Evolutionary conservation across 2,329 filamentous ascomycete genomes (phyloP).

Genomic region (Fusarium camptoceras): DNA sequence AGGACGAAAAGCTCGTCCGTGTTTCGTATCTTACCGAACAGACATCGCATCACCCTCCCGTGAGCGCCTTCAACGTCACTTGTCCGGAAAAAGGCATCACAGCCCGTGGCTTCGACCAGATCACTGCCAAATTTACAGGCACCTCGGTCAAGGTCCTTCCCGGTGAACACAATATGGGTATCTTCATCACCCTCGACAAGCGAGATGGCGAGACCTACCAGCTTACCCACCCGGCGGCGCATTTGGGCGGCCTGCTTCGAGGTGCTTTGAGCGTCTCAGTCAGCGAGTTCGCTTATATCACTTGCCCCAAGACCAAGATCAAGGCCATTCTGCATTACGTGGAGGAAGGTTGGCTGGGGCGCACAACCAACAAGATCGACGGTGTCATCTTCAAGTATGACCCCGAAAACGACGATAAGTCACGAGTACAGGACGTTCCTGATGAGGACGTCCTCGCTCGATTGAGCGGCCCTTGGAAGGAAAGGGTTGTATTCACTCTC

Average conservation of each 20-base stretch:
- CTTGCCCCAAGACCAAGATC: conserved; percentile 87
- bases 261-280: conserved; percentile 92
- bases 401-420: conserved; percentile 84
- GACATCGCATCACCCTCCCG: conserved; percentile 96
- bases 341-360: conserved; percentile 94
- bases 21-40: conserved; percentile 97
- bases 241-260: conserved; percentile 86
- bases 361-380: conserved; percentile 89
- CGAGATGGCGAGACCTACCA: conserved; percentile 91
- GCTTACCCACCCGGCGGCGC: conserved; percentile 92
- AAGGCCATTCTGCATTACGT: conserved; percentile 94
- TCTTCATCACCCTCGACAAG: conserved; percentile 88
- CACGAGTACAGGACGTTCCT: conserved; percentile 84
- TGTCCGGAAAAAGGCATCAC: conserved; percentile 91
- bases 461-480: conserved; percentile 88
- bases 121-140: conserved; percentile 97
- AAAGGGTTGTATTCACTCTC: conserved; percentile 71
- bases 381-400: conserved; percentile 93
- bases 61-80: conserved; percentile 94
- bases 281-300: conserved; percentile 88
- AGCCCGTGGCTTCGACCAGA: conserved; percentile 92
- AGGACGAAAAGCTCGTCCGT: conserved; percentile 69
- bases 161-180: conserved; percentile 93
- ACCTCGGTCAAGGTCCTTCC: conserved; percentile 92
- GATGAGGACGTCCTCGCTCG: conserved; percentile 85